Conservation (phyloP, 441 rosid genomes). For the Hypseocharis bilobata region DNA sequence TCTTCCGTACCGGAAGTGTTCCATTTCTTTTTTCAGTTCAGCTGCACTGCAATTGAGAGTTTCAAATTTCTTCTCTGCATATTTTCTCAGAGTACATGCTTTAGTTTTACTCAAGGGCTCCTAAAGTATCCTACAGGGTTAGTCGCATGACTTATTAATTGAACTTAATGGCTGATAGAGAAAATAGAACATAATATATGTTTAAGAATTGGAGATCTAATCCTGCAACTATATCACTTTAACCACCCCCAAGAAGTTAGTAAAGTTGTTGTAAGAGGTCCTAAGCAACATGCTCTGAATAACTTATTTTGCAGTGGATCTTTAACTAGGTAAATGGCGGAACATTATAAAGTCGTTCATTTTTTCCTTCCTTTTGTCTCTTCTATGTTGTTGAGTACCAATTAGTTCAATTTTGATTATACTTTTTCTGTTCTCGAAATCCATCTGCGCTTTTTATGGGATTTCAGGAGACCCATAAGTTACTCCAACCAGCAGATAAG, state of each 20-base stretch:
- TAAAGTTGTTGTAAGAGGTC: neutral
- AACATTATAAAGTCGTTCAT: neutral
- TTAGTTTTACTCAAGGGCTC: neutral
- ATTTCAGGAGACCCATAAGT: constrained; percentile 78
- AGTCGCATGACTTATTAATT: neutral
- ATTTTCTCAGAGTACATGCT: neutral
- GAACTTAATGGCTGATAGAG: neutral
- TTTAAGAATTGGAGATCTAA: too few species aligned
- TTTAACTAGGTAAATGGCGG: neutral
- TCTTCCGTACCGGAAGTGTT: neutral
- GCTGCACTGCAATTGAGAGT: neutral
- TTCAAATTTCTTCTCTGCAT: neutral
- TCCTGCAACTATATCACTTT: neutral
- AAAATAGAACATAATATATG: too few species aligned
- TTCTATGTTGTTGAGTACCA: neutral
- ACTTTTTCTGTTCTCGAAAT: neutral
- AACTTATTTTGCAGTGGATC: neutral
- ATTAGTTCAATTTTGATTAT: constrained; percentile 4
- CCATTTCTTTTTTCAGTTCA: neutral
- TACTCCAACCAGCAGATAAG: constrained; percentile 81
- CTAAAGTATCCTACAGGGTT: neutral
- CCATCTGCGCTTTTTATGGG: constrained; percentile 7
- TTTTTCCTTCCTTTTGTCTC: neutral
- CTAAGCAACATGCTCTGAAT: neutral
- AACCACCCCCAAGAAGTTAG: neutral